Base-by-base conservation (phyloP, 129 eudicot genomes). In the Flaveria linearis region DNA sequence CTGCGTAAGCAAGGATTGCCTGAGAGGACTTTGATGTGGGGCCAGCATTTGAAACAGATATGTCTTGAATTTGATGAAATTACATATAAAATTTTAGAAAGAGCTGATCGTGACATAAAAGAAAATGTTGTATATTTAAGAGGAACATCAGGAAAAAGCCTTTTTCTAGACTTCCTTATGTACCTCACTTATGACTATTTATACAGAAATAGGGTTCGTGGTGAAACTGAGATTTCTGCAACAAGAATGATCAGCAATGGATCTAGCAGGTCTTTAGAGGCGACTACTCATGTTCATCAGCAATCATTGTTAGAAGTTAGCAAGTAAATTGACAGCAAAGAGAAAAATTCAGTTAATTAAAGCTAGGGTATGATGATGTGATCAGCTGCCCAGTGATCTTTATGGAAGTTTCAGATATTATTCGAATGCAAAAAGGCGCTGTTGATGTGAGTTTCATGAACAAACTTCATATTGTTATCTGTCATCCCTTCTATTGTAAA, bases 81-180 rank as follows among this genome's bases (percentile, higher is more conserved):
- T 75, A 91, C 99, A 4, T 76, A 82, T 53, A 87, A 72, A 79
- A 89, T 94, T 79, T 76, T 91, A 85, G 97, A 89, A 64, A 84
- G 72, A 75, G 96, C 99, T 17, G 73, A 86, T 74, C 60, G 26
- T 36, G 86, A 89, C 61, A 51, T 82, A 53, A 84, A 81, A 79
- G 86, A 73, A 50, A 85, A 78, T 77, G 85, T 64, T 50, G 86
- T 73, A 36, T 75, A 69, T 79, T 79, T 36, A 57, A 84, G 82
- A 80, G 91, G 74, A 65, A 81, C 86, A 52, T 74, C 92, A 14
- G 93, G 86, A 52, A 87, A 89, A 71, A 78, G 86, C 58, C 88
- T 87, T 76, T 91, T 94, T 70, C 66, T 91, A 7, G 96, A 94
- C 74, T 87, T 87, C 65, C 94, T 94, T 46, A 89, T 94, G 97